Evolutionary conservation across 148 eudicot genomes (phyloP).

Genomic region (Rhododendron williamsianum): DNA sequence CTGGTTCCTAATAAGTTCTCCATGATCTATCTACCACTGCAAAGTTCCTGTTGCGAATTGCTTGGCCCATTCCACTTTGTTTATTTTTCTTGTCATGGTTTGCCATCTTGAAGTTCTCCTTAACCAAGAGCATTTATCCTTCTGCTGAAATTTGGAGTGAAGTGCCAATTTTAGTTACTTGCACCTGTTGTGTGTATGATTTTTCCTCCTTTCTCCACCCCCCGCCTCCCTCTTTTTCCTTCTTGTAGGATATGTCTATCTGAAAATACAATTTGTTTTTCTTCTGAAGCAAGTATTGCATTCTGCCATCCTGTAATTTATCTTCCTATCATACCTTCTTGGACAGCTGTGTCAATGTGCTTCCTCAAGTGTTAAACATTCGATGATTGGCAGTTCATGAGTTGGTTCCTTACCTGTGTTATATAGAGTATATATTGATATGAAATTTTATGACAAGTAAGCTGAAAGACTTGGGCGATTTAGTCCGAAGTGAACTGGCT

Average conservation of each 20-base stretch:
- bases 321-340: background rate
- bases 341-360: background rate
- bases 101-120: background rate
- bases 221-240: background rate
- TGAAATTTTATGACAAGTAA: background rate
- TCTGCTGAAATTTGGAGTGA: background rate
- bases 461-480: background rate
- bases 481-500: background rate
- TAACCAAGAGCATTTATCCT: background rate
- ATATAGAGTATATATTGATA: background rate
- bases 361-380: background rate
- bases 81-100: background rate
- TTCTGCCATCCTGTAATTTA: background rate
- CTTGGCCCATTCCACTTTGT: background rate
- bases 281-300: conserved; percentile 2
- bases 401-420: background rate
- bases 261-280: background rate
- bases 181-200: background rate
- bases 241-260: background rate
- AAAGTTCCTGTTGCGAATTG: background rate
- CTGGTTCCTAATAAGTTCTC: background rate
- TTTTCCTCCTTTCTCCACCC: background rate
- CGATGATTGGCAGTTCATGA: background rate
- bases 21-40: background rate
- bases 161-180: background rate